These are phyloP conservation scores for Ceratocystis alfenasii DNA, from an alignment of 2,329 filamentous ascomycete genomes.

Conservation along the genomic window DNA sequence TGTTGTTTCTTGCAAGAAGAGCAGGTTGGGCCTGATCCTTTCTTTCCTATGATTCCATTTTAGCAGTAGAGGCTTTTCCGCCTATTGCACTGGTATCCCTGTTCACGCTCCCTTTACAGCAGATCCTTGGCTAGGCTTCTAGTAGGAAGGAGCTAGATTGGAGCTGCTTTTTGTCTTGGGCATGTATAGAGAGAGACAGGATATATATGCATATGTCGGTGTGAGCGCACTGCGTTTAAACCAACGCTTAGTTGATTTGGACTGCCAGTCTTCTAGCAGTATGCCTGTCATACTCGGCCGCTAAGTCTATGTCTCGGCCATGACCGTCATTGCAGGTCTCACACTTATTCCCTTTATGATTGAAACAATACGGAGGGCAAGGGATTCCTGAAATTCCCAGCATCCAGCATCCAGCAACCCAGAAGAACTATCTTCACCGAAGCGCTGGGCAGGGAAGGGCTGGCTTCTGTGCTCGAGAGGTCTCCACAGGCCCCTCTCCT, in stretches of 20 bases:
- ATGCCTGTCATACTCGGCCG: neutral
- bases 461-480: too few species aligned
- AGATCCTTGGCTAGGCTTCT: too few species aligned
- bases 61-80: too few species aligned
- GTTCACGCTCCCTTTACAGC: too few species aligned
- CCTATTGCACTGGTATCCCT: too few species aligned
- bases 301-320: conserved; percentile 3
- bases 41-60: too few species aligned
- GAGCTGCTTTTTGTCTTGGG: neutral
- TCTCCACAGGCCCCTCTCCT: too few species aligned
- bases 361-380: neutral
- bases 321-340: conserved; percentile 1
- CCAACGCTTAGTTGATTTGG: neutral
- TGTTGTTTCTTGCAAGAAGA: too few species aligned
- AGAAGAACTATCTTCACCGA: neutral
- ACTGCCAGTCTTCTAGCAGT: neutral
- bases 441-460: too few species aligned
- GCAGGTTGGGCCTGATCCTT: too few species aligned
- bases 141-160: too few species aligned
- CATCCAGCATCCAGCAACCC: neutral
- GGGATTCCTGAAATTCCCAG: too few species aligned
- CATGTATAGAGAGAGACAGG: neutral
- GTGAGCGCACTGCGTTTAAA: neutral
- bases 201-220: neutral
- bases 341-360: neutral